Base-by-base conservation (phyloP, 2,329 filamentous ascomycete species). In the Canariomyces notabilis region DNA sequence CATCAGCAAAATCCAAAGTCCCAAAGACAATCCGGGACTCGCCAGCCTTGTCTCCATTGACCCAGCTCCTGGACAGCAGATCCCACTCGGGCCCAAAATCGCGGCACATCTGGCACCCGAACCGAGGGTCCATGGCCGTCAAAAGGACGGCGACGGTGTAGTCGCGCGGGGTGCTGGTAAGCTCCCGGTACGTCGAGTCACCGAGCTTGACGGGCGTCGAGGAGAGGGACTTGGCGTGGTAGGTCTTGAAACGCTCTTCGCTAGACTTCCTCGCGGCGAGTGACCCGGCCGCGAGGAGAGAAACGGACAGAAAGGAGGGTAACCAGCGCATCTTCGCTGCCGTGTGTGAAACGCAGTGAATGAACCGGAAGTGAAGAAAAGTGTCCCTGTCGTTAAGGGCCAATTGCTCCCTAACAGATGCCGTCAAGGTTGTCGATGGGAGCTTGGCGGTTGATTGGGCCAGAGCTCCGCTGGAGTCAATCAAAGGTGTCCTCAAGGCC, bases 51-150 rank as follows among this genome's bases (percentile, higher is more conserved):
- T 95, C 87, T 6, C 87, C 89, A 65, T 86, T 89, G 52, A 76
- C 75, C 93, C 93, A 98, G 68, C 87, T 93, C 67, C 82, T 87
- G 44, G 80, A 80, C 44, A 98, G 70, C 44, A 97, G 67, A 45
- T 94, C 87, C 86, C 89, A 98, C 69, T 98, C 93, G 1, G 90
- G 85, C 65, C 95, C 87, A 66, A 98, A 95, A 43, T 95, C 88
- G 42, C 82, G 79, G 67, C 93, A 98, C 39, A 97, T 74, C 55
- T 82, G 74, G 65, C 93, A 98, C 50, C 86, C 87, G 63, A 87
- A 96, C 48, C 88, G 80, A 23, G 82, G 62, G 56, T 95, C 90
- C 60, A 90, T 70, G 31, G 93, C 93, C 1, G 93, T 98, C 55
- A 98, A 72, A 12, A 98, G 78, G 3, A 98, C 78, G 2, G 83